A percentile compares a stretch with the other conserved stretches of the same genome.
Conservation (phyloP, 2,329 filamentous ascomycete genomes). For the Falciphora oryzae region DNA sequence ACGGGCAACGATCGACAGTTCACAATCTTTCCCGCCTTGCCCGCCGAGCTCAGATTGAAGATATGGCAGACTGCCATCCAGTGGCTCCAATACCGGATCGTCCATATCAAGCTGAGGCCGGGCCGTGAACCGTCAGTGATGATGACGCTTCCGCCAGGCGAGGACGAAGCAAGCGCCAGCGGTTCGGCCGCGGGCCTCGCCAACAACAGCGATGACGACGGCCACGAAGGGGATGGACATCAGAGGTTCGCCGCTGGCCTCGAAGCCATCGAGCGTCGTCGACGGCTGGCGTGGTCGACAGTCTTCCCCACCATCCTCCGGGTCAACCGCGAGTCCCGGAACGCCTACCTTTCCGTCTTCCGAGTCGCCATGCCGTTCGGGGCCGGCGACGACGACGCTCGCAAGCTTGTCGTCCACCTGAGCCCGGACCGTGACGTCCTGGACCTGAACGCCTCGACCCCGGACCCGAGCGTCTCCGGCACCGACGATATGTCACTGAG, state of each 20-base stretch:
- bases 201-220: no score
- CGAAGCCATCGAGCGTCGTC: neutral
- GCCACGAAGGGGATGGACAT: neutral
- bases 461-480: neutral
- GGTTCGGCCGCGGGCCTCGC: neutral
- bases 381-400: neutral
- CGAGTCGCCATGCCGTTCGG: neutral
- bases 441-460: neutral
- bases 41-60: neutral
- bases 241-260: neutral
- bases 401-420: neutral
- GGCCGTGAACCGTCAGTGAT: neutral
- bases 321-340: neutral
- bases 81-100: neutral
- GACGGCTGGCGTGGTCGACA: neutral
- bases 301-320: neutral
- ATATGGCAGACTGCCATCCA: neutral
- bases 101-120: neutral
- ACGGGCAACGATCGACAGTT: neutral
- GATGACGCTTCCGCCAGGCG: neutral
- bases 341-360: neutral
- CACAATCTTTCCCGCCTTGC: neutral
- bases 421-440: neutral
- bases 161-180: neutral
- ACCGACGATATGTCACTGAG: neutral